phyloP scores from a whole-genome alignment of 352 stramenopile species.

The Globisporangium abappressorium region DNA sequence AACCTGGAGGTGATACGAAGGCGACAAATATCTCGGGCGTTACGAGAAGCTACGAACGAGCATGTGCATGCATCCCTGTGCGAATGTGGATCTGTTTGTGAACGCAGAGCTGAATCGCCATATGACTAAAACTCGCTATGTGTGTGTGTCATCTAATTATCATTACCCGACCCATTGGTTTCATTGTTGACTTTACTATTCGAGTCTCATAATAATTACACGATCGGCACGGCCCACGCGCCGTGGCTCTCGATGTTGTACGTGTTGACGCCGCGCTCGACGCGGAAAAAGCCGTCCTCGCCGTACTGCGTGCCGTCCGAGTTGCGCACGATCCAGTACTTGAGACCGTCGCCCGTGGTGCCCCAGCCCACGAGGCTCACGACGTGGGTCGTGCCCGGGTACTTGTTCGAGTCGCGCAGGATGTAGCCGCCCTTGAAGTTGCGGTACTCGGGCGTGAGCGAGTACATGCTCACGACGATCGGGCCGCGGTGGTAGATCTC shows the following conservation, averaged over 20 bases:
- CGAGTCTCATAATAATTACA: conserved; percentile 17
- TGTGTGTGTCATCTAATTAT: not conserved
- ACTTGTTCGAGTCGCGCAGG: conserved; percentile 81
- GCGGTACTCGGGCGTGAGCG: conserved; percentile 57
- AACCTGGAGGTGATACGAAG: no score
- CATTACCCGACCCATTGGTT: not conserved
- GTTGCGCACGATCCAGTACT: conserved; percentile 98
- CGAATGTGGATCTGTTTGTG: no score
- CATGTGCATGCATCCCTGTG: no score
- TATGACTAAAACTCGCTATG: not conserved
- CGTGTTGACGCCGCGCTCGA: conserved; percentile 67
- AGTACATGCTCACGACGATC: conserved; percentile 93
- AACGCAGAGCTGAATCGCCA: no score
- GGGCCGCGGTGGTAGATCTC: conserved; percentile 96
- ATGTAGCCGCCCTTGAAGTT: conserved; percentile 92
- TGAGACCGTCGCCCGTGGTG: conserved; percentile 68
- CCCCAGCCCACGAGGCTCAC: conserved; percentile 97
- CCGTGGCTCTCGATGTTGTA: conserved; percentile 77
- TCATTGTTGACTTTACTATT: not conserved
- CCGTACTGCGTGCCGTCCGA: conserved; percentile 80
- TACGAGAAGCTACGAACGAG: no score
- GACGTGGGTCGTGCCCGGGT: conserved; percentile 83
- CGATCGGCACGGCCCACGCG: conserved; percentile 68
- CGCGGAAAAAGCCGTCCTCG: conserved; percentile 69
- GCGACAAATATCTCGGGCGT: no score